Evolutionary conservation across 306 rosid species (phyloP).

Genomic region (Quercus dentata): DNA sequence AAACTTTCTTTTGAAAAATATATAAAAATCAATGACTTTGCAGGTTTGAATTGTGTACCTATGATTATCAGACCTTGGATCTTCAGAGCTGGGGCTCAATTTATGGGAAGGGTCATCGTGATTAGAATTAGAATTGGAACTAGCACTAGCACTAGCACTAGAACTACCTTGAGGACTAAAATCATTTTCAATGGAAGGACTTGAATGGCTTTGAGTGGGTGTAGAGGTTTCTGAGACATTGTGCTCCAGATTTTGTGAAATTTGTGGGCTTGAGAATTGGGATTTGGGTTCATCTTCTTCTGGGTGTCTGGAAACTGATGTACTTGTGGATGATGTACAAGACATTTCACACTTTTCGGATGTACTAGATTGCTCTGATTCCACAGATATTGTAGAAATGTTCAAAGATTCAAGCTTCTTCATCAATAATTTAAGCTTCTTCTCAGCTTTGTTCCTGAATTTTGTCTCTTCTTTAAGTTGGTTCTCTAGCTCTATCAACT

Average conservation of each 20-base stretch:
- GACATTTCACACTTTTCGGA: constrained; percentile 48
- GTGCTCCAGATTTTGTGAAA: not conserved
- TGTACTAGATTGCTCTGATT: constrained; percentile 42
- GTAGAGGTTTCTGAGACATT: constrained; percentile 15
- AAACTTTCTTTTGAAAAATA: not conserved
- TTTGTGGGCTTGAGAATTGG: constrained; percentile 15
- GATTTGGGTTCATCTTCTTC: constrained; percentile 31
- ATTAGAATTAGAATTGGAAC: constrained; percentile 20
- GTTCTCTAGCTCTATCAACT: constrained; percentile 69
- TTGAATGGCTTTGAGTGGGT: constrained; percentile 25
- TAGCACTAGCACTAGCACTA: constrained; percentile 17
- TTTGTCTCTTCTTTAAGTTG: constrained; percentile 54
- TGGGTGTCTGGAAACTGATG: constrained; percentile 36
- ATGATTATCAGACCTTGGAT: constrained; percentile 34
- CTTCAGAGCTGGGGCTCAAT: constrained; percentile 22
- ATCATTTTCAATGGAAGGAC: constrained; percentile 23
- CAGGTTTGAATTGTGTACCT: constrained; percentile 40
- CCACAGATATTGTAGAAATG: constrained; percentile 25
- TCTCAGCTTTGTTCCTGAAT: constrained; percentile 64
- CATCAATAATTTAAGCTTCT: constrained; percentile 56
- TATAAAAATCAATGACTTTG: not conserved
- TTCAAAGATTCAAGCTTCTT: constrained; percentile 55
- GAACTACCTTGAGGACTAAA: constrained; percentile 28
- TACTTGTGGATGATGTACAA: constrained; percentile 31
- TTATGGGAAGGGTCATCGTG: constrained; percentile 19